phyloP scores from a whole-genome alignment of 208 protist species.

The Novymonas esmeraldas region DNA sequence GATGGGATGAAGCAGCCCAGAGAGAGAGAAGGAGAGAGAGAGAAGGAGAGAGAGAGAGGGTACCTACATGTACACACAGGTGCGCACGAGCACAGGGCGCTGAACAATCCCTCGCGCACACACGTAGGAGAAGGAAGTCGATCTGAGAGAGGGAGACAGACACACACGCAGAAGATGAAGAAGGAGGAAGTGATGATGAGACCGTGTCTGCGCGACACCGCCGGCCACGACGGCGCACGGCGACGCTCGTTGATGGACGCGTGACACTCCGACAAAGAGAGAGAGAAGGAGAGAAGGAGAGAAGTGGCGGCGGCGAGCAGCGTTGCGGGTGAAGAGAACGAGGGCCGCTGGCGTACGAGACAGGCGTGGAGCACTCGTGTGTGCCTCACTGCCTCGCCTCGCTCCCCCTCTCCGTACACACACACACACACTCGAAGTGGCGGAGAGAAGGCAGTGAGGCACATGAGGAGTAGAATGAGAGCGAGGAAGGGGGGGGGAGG shows the following conservation, averaged over 20 bases:
- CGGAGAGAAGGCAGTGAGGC: neutral
- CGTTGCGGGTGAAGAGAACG: neutral
- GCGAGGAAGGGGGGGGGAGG: neutral
- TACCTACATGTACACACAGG: neutral
- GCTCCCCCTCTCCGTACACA: too few species aligned
- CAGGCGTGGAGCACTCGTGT: too few species aligned
- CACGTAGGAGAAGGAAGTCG: too few species aligned
- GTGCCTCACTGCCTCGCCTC: too few species aligned
- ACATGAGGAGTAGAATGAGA: neutral
- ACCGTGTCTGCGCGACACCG: too few species aligned
- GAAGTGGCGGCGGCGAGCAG: neutral
- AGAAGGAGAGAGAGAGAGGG: neutral
- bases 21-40: neutral
- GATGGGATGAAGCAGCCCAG: too few species aligned
- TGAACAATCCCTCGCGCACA: too few species aligned
- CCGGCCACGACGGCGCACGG: too few species aligned
- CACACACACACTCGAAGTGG: neutral
- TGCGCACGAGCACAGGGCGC: neutral
- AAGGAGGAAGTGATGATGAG: neutral
- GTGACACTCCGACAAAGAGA: too few species aligned
- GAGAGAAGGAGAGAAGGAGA: neutral
- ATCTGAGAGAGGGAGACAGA: too few species aligned
- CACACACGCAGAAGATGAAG: too few species aligned
- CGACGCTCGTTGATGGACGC: too few species aligned
- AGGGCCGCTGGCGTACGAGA: neutral